Conservation (phyloP, 257 asterid species). For the Rauvolfia tetraphylla region DNA sequence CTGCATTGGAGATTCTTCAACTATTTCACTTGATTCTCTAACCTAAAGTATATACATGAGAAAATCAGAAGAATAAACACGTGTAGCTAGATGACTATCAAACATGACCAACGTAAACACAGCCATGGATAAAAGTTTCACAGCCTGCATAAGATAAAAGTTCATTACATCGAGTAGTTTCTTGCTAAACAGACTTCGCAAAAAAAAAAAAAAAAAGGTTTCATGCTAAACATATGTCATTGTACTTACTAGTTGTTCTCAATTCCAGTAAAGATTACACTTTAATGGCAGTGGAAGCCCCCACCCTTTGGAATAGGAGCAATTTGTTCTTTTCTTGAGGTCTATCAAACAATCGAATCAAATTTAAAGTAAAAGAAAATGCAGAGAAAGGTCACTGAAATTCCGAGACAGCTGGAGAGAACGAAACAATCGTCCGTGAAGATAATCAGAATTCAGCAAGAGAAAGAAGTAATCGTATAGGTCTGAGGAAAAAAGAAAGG, state of each 20-base stretch:
- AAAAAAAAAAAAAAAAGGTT: too few relatives aligned
- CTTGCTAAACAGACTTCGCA: background rate
- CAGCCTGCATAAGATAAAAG: background rate
- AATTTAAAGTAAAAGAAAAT: background rate
- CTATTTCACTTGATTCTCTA: slow-evolving; percentile 64
- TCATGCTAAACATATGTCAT: too few relatives aligned
- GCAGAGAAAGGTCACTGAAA: background rate
- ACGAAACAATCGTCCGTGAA: background rate
- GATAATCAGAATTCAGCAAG: slow-evolving; percentile 3
- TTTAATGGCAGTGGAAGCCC: background rate
- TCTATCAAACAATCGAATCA: slow-evolving; percentile 1
- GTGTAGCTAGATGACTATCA: background rate
- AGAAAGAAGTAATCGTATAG: background rate
- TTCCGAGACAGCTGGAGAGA: slow-evolving; percentile 7
- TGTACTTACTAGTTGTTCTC: background rate
- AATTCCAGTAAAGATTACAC: background rate
- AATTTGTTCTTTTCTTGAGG: background rate
- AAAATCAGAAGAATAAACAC: background rate
- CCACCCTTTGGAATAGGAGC: background rate
- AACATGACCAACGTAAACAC: background rate
- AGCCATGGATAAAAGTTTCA: background rate
- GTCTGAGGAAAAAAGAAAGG: background rate
- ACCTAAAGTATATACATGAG: slow-evolving; percentile 34
- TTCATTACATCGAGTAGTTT: background rate
- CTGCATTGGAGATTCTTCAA: slow-evolving; percentile 43